phyloP scores from a whole-genome alignment of 805 yeast species.

The Myxozyma neotropica region DNA sequence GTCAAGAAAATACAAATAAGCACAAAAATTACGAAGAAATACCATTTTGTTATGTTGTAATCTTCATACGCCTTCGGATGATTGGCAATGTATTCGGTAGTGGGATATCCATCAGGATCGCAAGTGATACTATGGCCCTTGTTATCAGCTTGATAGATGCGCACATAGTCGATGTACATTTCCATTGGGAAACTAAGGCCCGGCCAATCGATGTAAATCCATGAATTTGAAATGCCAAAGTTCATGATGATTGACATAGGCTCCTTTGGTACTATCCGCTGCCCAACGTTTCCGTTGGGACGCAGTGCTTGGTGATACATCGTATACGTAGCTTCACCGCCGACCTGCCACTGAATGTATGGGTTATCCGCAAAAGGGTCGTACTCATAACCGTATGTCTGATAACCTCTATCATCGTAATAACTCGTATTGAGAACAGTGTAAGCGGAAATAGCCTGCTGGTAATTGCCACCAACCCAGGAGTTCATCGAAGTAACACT shows the following conservation, averaged over 20 bases:
- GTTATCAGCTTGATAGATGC: slow-evolving; percentile 72
- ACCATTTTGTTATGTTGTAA: slow-evolving; percentile 74
- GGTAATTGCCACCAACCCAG: slow-evolving; percentile 90
- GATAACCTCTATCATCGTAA: slow-evolving; percentile 71
- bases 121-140: slow-evolving; percentile 58
- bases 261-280: slow-evolving; percentile 81
- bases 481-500: slow-evolving; percentile 79
- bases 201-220: slow-evolving; percentile 95
- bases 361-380: slow-evolving; percentile 65
- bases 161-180: slow-evolving; percentile 79
- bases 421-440: slow-evolving; percentile 78
- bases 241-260: slow-evolving; percentile 91
- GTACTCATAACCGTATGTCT: slow-evolving; percentile 77
- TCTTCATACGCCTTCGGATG: slow-evolving; percentile 73
- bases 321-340: slow-evolving; percentile 74
- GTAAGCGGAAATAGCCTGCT: slow-evolving; percentile 86
- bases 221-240: slow-evolving; percentile 84
- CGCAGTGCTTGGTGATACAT: slow-evolving; percentile 72
- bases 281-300: slow-evolving; percentile 87
- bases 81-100: slow-evolving; percentile 72
- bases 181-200: slow-evolving; percentile 68
- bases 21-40: slow-evolving; percentile 9
- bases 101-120: slow-evolving; percentile 85
- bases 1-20: neutral
- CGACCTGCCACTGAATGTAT: slow-evolving; percentile 84